phyloP scores from a whole-genome alignment of 1,284 basidiomycete species.

The Kalmanozyma brasiliensis region DNA sequence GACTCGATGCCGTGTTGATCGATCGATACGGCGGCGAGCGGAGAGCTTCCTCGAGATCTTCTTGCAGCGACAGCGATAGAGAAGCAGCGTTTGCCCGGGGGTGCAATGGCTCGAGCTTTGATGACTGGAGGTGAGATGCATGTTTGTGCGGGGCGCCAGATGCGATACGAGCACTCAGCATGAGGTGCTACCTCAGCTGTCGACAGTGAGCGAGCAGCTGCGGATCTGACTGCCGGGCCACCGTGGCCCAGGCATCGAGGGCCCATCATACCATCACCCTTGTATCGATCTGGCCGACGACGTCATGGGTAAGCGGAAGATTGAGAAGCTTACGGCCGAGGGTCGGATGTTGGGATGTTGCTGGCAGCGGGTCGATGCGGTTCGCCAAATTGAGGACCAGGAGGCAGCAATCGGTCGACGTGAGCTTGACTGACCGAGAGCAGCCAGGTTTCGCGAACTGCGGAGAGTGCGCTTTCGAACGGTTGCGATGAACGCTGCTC shows the following conservation, averaged over 20 bases:
- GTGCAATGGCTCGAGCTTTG: background rate
- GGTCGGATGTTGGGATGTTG: too few species aligned
- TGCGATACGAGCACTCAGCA: slow-evolving; percentile 37
- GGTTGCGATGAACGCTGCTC: too few species aligned
- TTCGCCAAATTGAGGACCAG: too few species aligned
- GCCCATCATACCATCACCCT: slow-evolving; percentile 46
- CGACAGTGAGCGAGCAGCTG: slow-evolving; percentile 13
- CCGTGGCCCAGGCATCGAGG: slow-evolving; percentile 34
- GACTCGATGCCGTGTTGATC: slow-evolving; percentile 28
- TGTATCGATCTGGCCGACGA: slow-evolving; percentile 3
- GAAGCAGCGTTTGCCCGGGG: slow-evolving; percentile 7
- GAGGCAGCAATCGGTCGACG: too few species aligned
- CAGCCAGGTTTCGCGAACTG: too few species aligned
- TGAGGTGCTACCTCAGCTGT: slow-evolving; percentile 5
- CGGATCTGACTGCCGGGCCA: slow-evolving; percentile 21
- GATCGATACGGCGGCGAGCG: slow-evolving; percentile 5
- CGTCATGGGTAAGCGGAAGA: slow-evolving; percentile 15
- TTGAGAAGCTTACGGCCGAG: background rate
- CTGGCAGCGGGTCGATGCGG: too few species aligned
- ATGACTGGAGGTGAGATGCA: background rate
- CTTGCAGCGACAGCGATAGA: background rate
- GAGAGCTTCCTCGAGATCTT: background rate
- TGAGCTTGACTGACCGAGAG: too few species aligned
- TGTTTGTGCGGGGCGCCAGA: slow-evolving; percentile 17
- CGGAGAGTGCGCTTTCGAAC: too few species aligned